These are phyloP conservation scores for Termitomyces sp. DNA, from an alignment of 768 basidiomycete genomes.

Conservation along the genomic window DNA sequence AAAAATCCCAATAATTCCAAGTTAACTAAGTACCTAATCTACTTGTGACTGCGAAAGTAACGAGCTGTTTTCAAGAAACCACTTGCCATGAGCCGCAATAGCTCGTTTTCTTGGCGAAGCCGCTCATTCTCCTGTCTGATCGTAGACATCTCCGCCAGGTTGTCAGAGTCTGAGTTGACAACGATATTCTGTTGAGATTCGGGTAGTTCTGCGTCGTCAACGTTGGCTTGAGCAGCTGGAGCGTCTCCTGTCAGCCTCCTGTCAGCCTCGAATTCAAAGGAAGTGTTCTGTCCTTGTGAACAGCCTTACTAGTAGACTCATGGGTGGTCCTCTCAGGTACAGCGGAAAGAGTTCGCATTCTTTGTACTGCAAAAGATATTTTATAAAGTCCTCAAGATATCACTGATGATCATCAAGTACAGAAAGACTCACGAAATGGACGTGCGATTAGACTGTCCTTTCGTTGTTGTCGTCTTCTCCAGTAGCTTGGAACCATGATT, in stretches of 20 bases:
- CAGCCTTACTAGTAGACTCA: background rate
- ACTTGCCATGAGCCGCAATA: background rate
- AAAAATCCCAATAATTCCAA: no score
- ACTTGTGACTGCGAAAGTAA: background rate
- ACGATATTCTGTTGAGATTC: background rate
- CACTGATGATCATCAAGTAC: background rate
- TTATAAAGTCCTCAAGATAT: background rate
- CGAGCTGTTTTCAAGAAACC: background rate
- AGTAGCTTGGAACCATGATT: no score
- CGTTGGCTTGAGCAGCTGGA: background rate
- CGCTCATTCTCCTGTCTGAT: background rate
- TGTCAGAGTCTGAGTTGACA: background rate
- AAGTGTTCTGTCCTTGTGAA: background rate
- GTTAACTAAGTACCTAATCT: no score
- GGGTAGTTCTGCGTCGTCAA: background rate
- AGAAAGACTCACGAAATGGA: background rate
- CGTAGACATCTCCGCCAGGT: background rate
- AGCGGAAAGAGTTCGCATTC: background rate
- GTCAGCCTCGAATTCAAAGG: background rate
- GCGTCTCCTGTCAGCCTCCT: background rate
- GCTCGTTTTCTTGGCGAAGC: background rate
- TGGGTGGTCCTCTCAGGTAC: background rate
- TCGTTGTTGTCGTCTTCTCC: background rate
- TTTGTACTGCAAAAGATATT: background rate
- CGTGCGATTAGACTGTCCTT: background rate